These are phyloP conservation scores for Dioszegia hungarica DNA, from an alignment of 768 basidiomycete genomes.

Conservation along the genomic window DNA sequence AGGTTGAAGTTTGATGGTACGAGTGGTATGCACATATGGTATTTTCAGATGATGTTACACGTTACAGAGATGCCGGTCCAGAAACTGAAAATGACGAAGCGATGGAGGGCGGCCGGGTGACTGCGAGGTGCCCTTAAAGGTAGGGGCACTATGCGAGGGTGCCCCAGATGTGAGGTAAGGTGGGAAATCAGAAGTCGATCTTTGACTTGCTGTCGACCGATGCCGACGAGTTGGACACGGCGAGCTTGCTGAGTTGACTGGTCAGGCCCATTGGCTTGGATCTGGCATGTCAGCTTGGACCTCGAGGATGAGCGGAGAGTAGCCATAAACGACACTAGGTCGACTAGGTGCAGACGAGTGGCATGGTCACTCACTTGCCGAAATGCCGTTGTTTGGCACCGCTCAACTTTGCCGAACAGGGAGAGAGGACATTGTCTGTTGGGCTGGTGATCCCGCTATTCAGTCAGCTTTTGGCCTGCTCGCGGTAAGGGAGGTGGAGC, in stretches of 20 bases:
- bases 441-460: constrained; percentile 44
- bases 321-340: background rate
- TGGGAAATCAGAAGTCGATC: constrained; percentile 28
- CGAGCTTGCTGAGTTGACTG: constrained; percentile 34
- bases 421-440: constrained; percentile 50
- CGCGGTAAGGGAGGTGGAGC: background rate
- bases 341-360: background rate
- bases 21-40: too few species aligned
- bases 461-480: background rate
- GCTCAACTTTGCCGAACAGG: constrained; percentile 49
- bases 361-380: constrained; percentile 41
- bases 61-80: too few species aligned
- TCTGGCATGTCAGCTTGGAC: constrained; percentile 1
- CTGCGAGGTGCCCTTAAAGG: too few species aligned
- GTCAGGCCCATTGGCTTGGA: constrained; percentile 29
- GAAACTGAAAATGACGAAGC: too few species aligned
- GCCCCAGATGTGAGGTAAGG: background rate
- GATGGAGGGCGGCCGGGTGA: too few species aligned
- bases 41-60: too few species aligned
- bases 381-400: constrained; percentile 50
- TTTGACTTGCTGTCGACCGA: constrained; percentile 24
- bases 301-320: background rate
- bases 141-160: background rate
- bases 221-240: constrained; percentile 19
- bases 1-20: too few species aligned